Evolutionary conservation across 2,329 filamentous ascomycete genomes (phyloP), one percentile per base, ranked within the genome.

Genomic region (Phyllosticta ampelicida): DNA sequence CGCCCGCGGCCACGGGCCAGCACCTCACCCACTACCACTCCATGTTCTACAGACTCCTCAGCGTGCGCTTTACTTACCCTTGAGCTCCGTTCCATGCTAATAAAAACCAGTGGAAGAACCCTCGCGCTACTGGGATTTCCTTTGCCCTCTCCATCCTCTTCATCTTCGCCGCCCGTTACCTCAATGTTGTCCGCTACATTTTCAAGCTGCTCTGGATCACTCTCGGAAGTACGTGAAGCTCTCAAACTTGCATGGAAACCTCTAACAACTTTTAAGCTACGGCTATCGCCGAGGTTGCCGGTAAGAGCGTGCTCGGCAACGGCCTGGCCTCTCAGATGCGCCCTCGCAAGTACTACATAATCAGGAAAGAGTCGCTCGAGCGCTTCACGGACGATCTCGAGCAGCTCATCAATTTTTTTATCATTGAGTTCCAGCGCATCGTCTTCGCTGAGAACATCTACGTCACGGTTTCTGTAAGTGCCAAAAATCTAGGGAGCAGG

Each of bases 1-100:
- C 77, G 64, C 78, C 77, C 62, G 78, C 82, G 61, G 78, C 78
- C 56, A 84, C 79, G 63, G 81, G 81, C 63, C 83, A 85, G 69
- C 77, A 80, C 62, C 73, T 86, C 70, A 86, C 83, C 58, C 81
- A 83, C 71, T 86, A 85, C 72, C 83, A 86, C 71, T 85, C 82
- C 64, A 75, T 84, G 73, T 80, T 86, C 73, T 85, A 86, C 72
- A 82, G 80, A 64, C 76, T 86, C 53, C 69, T 86, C 65, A 85
- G 81, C 74, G 78, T 80, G 66, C 70, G 78, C 63, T 49, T 16
- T 18, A 5, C 54, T n/a, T 48, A 21, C 29, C 9, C 13, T 16
- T 4, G 36, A 18, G 55, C 16, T 53, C 50, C 51, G 28, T 52
- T 18, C 30, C 13, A 48, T 16, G 30, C 65, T 65, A 58, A 64